These are phyloP conservation scores for Lodderomyces beijingensis DNA, from an alignment of 1,139 yeast species.

Conservation along the genomic window DNA sequence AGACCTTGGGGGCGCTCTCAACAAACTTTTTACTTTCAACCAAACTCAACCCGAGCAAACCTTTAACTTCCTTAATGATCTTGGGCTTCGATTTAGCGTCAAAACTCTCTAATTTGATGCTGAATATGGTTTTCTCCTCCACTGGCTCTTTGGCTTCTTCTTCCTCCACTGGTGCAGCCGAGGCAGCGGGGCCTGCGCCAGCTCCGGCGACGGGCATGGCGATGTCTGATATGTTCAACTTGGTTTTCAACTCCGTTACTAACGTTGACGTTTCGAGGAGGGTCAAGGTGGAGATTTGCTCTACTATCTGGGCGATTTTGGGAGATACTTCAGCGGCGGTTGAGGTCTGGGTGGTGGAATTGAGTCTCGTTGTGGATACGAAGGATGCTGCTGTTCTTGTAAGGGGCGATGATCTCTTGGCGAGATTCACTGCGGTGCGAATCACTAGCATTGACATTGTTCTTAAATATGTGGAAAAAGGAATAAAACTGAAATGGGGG, in stretches of 20 bases:
- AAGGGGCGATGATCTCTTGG: conserved; percentile 23
- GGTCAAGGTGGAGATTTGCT: conserved; percentile 83
- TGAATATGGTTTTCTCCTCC: conserved; percentile 92
- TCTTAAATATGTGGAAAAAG: background rate
- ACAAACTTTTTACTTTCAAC: conserved; percentile 98
- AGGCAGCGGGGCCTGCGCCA: conserved; percentile 48
- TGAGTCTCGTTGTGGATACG: conserved; percentile 28
- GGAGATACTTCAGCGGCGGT: conserved; percentile 62
- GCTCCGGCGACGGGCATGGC: conserved; percentile 76
- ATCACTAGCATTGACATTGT: conserved; percentile 16
- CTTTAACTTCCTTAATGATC: conserved; percentile 95
- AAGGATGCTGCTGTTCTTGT: conserved; percentile 1
- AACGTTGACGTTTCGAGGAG: conserved; percentile 85
- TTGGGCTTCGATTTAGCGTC: conserved; percentile 96
- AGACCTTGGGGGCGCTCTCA: conserved; percentile 92
- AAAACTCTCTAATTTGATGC: conserved; percentile 86
- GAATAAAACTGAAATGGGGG: background rate
- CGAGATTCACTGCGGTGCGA: conserved; percentile 39
- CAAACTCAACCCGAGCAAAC: conserved; percentile 82
- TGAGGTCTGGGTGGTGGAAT: conserved; percentile 54
- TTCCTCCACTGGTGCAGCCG: conserved; percentile 66
- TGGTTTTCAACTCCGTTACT: conserved; percentile 77
- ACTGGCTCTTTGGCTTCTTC: conserved; percentile 77
- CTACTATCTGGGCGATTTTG: conserved; percentile 82
- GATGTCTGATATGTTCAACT: conserved; percentile 89